Conservation (phyloP, 257 asterid species). For the Primulina eburnea region DNA sequence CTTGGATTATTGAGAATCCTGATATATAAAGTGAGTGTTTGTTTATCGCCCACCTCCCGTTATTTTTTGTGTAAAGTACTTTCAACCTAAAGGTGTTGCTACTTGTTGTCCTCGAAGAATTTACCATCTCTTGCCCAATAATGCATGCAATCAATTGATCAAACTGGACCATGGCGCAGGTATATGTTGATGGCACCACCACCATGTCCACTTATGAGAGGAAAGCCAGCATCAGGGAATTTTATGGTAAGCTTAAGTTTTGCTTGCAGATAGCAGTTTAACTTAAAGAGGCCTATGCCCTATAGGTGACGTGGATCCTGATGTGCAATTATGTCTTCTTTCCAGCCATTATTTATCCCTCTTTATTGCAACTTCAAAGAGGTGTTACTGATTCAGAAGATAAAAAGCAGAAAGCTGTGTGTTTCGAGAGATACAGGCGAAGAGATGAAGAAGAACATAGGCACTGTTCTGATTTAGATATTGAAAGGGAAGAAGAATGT, state of each 20-base stretch:
- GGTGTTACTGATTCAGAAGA: conserved; percentile 88
- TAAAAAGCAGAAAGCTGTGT: conserved; percentile 73
- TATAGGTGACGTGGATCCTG: conserved; percentile 13
- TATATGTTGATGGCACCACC: conserved; percentile 91
- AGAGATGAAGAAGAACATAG: conserved; percentile 63
- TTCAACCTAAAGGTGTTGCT: neutral
- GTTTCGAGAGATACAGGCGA: conserved; percentile 72
- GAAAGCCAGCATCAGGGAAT: conserved; percentile 90
- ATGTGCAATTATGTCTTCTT: conserved; percentile 23
- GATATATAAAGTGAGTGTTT: conserved; percentile 67
- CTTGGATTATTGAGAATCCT: conserved; percentile 87
- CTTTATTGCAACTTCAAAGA: conserved; percentile 75
- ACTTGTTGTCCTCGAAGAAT: neutral
- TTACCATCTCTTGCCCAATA: neutral
- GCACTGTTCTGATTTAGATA: conserved; percentile 56
- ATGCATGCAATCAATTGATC: conserved; percentile 2
- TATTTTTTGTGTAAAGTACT: neutral
- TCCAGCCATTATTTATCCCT: conserved; percentile 89
- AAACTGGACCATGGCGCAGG: conserved; percentile 44
- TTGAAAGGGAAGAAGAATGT: conserved; percentile 93
- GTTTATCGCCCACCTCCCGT: neutral
- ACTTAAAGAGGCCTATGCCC: neutral
- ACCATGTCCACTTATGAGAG: conserved; percentile 94
- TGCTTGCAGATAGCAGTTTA: conserved; percentile 2
- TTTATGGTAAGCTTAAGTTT: conserved; percentile 61